Conservation (phyloP, 345 rosid genomes). For the Heritiera littoralis region DNA sequence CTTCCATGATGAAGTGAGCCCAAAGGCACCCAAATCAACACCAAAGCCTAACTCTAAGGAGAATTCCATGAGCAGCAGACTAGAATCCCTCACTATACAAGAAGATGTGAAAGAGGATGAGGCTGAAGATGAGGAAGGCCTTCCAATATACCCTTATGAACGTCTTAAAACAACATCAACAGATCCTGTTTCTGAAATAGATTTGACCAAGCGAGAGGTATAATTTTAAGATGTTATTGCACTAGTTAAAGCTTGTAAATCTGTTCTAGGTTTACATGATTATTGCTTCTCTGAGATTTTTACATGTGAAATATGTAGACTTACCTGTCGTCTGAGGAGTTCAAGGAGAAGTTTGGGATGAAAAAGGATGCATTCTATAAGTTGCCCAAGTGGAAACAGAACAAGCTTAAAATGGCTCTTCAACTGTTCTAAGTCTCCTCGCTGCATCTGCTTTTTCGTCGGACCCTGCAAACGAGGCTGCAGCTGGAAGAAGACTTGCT, state of each 20-base stretch:
- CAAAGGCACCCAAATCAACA: constrained; percentile 46
- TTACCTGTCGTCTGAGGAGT: constrained; percentile 67
- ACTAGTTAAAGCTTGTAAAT: neutral
- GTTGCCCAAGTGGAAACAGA: constrained; percentile 98
- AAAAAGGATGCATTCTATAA: constrained; percentile 70
- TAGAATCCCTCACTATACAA: constrained; percentile 78
- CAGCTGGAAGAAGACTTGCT: constrained; percentile 41
- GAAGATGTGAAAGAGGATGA: constrained; percentile 94
- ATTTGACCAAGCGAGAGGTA: constrained; percentile 97
- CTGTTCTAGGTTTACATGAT: neutral
- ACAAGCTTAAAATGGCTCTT: constrained; percentile 91
- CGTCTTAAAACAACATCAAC: constrained; percentile 68
- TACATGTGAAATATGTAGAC: constrained; percentile 51
- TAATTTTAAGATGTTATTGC: constrained; percentile 1
- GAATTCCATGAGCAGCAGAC: constrained; percentile 64
- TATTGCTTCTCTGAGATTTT: constrained; percentile 8
- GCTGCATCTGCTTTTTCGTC: constrained; percentile 29
- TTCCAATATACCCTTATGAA: constrained; percentile 72
- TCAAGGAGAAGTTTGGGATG: constrained; percentile 94
- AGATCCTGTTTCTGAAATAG: constrained; percentile 77
- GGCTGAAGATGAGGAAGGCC: constrained; percentile 91
- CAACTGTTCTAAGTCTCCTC: constrained; percentile 63
- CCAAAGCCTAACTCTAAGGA: constrained; percentile 60
- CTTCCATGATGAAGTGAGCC: constrained; percentile 50
- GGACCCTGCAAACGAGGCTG: constrained; percentile 34